Conservation (phyloP, 2,329 filamentous ascomycete genomes). For the Elsinoe batatas region DNA sequence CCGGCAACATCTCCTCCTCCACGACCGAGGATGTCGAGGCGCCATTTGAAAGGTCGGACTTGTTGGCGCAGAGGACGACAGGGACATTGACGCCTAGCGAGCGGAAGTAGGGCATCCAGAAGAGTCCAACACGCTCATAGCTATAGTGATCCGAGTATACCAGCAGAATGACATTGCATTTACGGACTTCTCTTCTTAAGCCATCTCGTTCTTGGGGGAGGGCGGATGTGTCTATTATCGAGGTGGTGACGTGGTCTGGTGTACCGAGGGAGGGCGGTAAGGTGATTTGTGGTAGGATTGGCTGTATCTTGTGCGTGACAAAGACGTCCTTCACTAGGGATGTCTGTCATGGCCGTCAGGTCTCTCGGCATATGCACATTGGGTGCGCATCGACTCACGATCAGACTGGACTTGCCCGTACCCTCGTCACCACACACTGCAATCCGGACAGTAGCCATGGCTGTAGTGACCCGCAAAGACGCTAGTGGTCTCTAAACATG, state of each 20-base stretch:
- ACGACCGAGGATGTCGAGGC: conserved; percentile 73
- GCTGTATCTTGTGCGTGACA: conserved; percentile 88
- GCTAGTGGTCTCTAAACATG: not conserved
- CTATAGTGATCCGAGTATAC: conserved; percentile 99
- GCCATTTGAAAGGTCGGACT: conserved; percentile 74
- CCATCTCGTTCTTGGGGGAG: conserved; percentile 86
- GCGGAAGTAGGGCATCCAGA: conserved; percentile 98
- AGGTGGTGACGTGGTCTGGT: conserved; percentile 93
- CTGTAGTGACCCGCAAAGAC: not conserved
- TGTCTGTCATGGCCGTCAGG: conserved; percentile 52
- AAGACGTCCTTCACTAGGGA: conserved; percentile 96
- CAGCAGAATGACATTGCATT: conserved; percentile 91
- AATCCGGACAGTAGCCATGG: conserved; percentile 58
- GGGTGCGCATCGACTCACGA: conserved; percentile 18
- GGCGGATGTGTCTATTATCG: conserved; percentile 93
- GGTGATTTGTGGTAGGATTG: conserved; percentile 87
- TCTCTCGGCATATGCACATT: not conserved
- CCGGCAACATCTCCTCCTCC: conserved; percentile 93
- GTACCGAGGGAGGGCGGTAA: conserved; percentile 88
- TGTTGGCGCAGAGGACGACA: conserved; percentile 93
- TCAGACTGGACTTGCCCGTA: conserved; percentile 75
- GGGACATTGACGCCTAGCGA: conserved; percentile 97
- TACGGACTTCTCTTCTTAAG: conserved; percentile 86
- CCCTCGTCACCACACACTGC: conserved; percentile 95
- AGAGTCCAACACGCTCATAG: conserved; percentile 91